Percentiles rank a stretch among this genome's conserved stretches.
These are phyloP conservation scores for Colletotrichum spinosum DNA, from an alignment of 2,329 filamentous ascomycete species.

Conservation along the genomic window DNA sequence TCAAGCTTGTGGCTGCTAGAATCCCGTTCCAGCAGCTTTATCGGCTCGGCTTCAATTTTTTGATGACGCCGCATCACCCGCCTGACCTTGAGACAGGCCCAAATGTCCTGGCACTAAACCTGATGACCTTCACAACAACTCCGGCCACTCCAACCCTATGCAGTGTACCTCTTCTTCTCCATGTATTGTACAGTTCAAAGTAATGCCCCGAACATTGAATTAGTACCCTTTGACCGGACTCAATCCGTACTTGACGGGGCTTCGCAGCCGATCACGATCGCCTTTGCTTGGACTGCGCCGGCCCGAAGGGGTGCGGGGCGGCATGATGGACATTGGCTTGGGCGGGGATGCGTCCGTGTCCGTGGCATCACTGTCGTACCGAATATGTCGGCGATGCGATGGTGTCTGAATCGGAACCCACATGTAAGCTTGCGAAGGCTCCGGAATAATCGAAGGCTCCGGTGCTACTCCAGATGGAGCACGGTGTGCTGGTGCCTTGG, in stretches of 20 bases:
- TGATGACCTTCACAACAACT: slow-evolving; percentile 10
- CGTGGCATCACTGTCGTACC: slow-evolving; percentile 55
- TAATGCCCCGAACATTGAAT: neutral
- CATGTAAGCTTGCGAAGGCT: slow-evolving; percentile 58
- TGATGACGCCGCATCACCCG: slow-evolving; percentile 30
- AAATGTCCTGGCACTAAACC: neutral
- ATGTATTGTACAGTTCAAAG: neutral
- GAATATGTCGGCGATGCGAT: slow-evolving; percentile 54
- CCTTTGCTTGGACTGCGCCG: slow-evolving; percentile 62
- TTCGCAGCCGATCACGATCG: slow-evolving; percentile 61
- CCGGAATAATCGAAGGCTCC: slow-evolving; percentile 42
- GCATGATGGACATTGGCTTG: slow-evolving; percentile 53
- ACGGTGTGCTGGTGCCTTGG: slow-evolving; percentile 43
- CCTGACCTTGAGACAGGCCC: no score
- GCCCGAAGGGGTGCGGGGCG: slow-evolving; percentile 58
- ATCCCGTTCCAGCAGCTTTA: no score
- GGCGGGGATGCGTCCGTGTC: slow-evolving; percentile 64
- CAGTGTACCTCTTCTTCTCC: slow-evolving; percentile 14
- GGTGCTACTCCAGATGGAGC: slow-evolving; percentile 36
- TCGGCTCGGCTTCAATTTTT: neutral
- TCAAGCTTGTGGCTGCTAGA: no score
- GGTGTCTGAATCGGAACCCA: slow-evolving; percentile 64
- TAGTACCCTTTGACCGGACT: slow-evolving; percentile 53
- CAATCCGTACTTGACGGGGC: slow-evolving; percentile 58
- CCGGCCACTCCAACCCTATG: slow-evolving; percentile 32